Evolutionary conservation across 495 filamentous ascomycete species (phyloP), one percentile per base, ranked within the genome.

Genomic region (Penicillium diatomitis): DNA sequence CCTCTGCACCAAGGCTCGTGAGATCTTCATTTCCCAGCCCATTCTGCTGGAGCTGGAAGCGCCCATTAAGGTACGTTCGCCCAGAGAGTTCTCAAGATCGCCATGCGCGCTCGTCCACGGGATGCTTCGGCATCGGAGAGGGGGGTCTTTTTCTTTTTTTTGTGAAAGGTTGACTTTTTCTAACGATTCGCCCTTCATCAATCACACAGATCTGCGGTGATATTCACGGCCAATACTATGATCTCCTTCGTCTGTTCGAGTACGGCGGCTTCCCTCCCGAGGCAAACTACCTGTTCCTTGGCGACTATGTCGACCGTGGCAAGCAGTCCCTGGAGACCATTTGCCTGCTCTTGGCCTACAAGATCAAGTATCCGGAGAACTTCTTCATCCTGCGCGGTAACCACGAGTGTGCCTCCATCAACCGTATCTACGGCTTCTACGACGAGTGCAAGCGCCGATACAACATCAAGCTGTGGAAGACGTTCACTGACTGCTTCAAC

Each of bases 381-480:
- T 98, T 98, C 80, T 98, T 98, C 77, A 86, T 98, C 58, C 80
- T 98, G 40, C 87, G 92, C 55, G 92, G 92, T 48, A 98, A 98
- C 80, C 92, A 98, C 75, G 92, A 98, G 67, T 98, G 92, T 73
- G 92, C 92, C 28, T 96, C 92, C 20, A 98, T 98, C 78, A 98
- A 98, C 76, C 94, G 92, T 69, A 98, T 98, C 72, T 98, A 98
- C 59, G 92, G 92, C 38, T 98, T 98, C 76, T 98, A 98, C 75
- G 92, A 98, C 65, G 92, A 98, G 70, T 98, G 92, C 81, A 98
- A 98, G 78, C 84, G 92, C 54, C 79, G 92, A 51, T 98, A 98
- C 73, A 98, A 98, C 76, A 98, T 98, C 76, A 98, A 98, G 81
- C 83, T 98, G 54, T 98, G 92, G 92, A 98, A 98, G 79, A 98